Percentiles rank a stretch among this genome's conserved stretches.
Conservation (phyloP, 208 protist genomes). For the Crithidia sp. region DNA sequence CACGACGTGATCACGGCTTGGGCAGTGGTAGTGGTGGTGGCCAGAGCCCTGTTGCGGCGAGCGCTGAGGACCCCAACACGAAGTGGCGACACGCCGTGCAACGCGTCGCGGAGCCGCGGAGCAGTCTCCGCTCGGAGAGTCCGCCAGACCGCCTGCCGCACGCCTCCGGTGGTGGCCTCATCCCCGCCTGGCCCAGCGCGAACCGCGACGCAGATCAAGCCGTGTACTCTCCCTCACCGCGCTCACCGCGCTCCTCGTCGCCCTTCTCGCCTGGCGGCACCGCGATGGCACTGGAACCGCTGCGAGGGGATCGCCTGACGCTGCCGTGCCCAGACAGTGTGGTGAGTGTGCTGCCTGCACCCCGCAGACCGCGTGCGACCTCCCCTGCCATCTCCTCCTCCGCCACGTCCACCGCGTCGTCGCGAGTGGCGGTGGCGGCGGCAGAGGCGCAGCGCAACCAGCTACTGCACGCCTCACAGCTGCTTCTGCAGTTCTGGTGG, state of each 20-base stretch:
- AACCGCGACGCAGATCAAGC: neutral
- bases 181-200: neutral
- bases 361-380: neutral
- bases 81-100: constrained; percentile 28
- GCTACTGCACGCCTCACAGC: constrained; percentile 11
- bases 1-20: neutral
- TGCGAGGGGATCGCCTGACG: neutral
- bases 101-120: constrained; percentile 17
- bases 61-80: constrained; percentile 16
- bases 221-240: neutral
- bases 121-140: neutral
- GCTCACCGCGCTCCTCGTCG: neutral
- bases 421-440: constrained; percentile 10
- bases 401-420: neutral
- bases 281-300: neutral
- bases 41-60: neutral
- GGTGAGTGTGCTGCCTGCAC: neutral
- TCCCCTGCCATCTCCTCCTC: neutral
- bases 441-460: constrained; percentile 19
- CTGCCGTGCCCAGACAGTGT: constrained; percentile 6
- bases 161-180: neutral
- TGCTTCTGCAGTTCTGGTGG: constrained; percentile 37
- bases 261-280: neutral
- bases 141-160: neutral
- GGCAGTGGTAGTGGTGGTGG: neutral